Conservation (phyloP, 495 filamentous ascomycete genomes). For the Aspergillus sclerotiicarbonarius region DNA sequence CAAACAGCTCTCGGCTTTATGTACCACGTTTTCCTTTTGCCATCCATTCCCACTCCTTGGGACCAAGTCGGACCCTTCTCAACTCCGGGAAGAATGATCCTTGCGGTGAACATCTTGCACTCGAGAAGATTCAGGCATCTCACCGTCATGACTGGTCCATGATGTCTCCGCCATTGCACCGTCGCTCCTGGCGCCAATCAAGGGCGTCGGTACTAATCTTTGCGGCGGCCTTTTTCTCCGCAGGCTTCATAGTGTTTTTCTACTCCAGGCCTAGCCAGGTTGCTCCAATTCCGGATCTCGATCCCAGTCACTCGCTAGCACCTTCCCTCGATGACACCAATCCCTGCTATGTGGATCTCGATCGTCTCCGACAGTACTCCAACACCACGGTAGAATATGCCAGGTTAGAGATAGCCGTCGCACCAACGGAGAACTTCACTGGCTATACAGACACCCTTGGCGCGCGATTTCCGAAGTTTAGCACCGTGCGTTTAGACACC, state of each 20-base stretch:
- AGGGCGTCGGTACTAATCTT: not conserved
- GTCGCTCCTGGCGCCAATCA: not conserved
- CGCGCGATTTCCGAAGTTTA: conserved; percentile 10
- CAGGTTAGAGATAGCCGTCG: conserved; percentile 20
- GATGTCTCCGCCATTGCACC: not conserved
- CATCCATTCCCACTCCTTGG: not conserved
- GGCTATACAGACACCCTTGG: conserved; percentile 15
- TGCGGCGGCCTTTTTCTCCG: conserved; percentile 1
- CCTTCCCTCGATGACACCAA: conserved; percentile 2
- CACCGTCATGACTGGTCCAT: not conserved
- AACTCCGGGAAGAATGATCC: not conserved
- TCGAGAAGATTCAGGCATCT: not conserved
- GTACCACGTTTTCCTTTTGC: not conserved
- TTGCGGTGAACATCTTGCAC: not conserved
- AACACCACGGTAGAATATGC: conserved; percentile 17
- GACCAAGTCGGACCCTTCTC: not conserved
- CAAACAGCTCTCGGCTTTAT: not conserved
- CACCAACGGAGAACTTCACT: conserved; percentile 20
- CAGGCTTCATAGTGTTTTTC: not conserved
- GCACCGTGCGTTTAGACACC: conserved; percentile 14
- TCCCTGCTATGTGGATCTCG: conserved; percentile 19
- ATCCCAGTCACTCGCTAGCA: not conserved
- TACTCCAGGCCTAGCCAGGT: not conserved
- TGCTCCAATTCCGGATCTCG: not conserved
- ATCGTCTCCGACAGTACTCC: conserved; percentile 17